phyloP scores from a whole-genome alignment of 108 stramenopile genomes.

The Cyclostephanos invisitatus region DNA sequence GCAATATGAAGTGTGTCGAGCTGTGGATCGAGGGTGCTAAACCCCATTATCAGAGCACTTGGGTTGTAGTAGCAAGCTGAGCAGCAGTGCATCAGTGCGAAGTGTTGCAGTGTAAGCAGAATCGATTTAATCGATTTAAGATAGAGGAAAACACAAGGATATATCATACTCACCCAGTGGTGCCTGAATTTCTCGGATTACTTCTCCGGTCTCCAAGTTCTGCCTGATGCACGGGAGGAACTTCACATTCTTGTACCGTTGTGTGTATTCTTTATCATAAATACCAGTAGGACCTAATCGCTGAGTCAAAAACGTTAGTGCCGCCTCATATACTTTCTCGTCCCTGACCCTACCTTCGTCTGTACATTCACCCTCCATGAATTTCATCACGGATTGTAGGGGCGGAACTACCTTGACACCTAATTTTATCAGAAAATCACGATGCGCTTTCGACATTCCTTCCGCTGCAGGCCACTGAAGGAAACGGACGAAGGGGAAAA shows the following conservation, averaged over 20 bases:
- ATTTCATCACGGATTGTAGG: slow-evolving; percentile 52
- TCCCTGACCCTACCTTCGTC: slow-evolving; percentile 41
- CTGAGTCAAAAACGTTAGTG: slow-evolving; percentile 62
- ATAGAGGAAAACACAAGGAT: slow-evolving; percentile 1
- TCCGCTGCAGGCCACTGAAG: slow-evolving; percentile 74
- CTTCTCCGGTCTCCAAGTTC: slow-evolving; percentile 40
- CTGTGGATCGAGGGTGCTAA: slow-evolving; percentile 58
- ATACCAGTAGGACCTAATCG: slow-evolving; percentile 59
- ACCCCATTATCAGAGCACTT: slow-evolving; percentile 62
- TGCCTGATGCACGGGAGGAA: slow-evolving; percentile 64
- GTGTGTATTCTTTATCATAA: slow-evolving; percentile 54
- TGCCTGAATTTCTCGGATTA: slow-evolving; percentile 42
- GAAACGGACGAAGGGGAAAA: slow-evolving; percentile 65
- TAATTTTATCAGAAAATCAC: slow-evolving; percentile 63
- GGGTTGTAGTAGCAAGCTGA: slow-evolving; percentile 58
- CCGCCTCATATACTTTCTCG: slow-evolving; percentile 34
- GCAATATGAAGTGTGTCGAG: slow-evolving; percentile 50
- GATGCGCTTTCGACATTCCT: slow-evolving; percentile 57
- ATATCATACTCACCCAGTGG: slow-evolving; percentile 28
- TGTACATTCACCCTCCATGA: slow-evolving; percentile 35
- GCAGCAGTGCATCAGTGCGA: neutral
- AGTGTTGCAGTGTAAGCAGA: neutral
- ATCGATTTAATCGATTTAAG: neutral
- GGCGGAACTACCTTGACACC: slow-evolving; percentile 63
- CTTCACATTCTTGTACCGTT: slow-evolving; percentile 29